Conservation (phyloP, 352 stramenopile species). For the Halophytophthora polymorphica region DNA sequence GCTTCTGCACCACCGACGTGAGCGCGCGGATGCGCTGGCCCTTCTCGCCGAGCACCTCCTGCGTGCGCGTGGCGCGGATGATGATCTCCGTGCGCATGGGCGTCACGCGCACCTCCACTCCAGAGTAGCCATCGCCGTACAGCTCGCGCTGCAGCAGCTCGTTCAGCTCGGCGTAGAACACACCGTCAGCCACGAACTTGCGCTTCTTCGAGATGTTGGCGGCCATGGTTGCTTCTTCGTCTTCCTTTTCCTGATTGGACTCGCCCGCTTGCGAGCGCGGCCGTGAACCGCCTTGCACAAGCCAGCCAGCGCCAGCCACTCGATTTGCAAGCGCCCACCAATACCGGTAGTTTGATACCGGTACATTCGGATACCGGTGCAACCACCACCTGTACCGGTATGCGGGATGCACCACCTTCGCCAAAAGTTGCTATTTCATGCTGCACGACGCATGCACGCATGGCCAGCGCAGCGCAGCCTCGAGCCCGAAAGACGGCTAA, state of each 20-base stretch:
- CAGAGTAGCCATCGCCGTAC: conserved; percentile 97
- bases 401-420: too few relatives aligned
- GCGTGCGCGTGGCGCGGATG: conserved; percentile 98
- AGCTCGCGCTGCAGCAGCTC: conserved; percentile 98
- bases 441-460: too few relatives aligned
- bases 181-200: conserved; percentile 99
- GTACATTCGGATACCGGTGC: too few relatives aligned
- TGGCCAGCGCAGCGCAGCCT: too few relatives aligned
- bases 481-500: too few relatives aligned
- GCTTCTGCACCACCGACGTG: conserved; percentile 99
- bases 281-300: too few relatives aligned
- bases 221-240: conserved; percentile 54
- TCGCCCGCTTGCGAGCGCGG: not conserved
- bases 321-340: too few relatives aligned
- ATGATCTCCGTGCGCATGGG: conserved; percentile 99
- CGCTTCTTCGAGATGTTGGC: conserved; percentile 98
- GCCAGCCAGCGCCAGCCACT: too few relatives aligned
- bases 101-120: conserved; percentile 98
- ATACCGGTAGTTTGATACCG: too few relatives aligned
- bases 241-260: conserved; percentile 28
- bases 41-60: conserved; percentile 99
- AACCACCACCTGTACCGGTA: too few relatives aligned
- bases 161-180: conserved; percentile 99
- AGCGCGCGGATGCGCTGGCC: conserved; percentile 99
- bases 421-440: too few relatives aligned